A percentile compares a stretch with the other conserved stretches of the same genome.
Conservation (phyloP, 805 yeast genomes). For the Hanseniaspora jakobsenii region DNA sequence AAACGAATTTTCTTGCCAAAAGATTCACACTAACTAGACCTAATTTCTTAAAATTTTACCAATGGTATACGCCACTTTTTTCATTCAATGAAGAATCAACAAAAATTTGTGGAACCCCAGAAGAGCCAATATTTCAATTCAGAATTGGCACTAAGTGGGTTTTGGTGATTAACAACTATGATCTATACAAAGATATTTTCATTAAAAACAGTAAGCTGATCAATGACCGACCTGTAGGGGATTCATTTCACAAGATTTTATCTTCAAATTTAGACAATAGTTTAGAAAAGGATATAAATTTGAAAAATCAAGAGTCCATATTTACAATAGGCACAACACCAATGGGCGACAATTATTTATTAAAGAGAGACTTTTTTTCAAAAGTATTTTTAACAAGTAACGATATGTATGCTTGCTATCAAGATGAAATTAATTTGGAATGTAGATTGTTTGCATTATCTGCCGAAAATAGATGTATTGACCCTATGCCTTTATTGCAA, state of each 20-base stretch:
- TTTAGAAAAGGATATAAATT: no score
- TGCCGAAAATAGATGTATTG: background rate
- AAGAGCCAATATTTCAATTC: slow-evolving; percentile 9
- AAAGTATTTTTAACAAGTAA: background rate
- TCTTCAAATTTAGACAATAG: no score
- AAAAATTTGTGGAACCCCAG: background rate
- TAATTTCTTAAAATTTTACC: slow-evolving; percentile 6
- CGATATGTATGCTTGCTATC: background rate
- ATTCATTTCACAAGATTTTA: slow-evolving; percentile 3
- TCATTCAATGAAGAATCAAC: background rate
- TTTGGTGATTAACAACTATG: background rate
- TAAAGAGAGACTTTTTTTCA: background rate
- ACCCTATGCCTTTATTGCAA: slow-evolving; percentile 3
- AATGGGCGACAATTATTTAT: background rate
- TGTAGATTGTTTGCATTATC: background rate
- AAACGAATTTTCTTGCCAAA: background rate
- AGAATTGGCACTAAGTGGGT: slow-evolving; percentile 9
- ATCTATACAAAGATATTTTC: slow-evolving; percentile 5
- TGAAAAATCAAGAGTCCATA: background rate
- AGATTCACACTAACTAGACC: background rate
- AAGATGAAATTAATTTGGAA: background rate
- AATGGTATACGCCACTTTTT: background rate
- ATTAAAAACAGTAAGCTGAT: slow-evolving; percentile 7
- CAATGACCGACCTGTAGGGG: slow-evolving; percentile 7
- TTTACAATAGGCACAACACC: slow-evolving; percentile 12